phyloP scores from a whole-genome alignment of 306 rosid genomes.

The Corylus heterophylla region DNA sequence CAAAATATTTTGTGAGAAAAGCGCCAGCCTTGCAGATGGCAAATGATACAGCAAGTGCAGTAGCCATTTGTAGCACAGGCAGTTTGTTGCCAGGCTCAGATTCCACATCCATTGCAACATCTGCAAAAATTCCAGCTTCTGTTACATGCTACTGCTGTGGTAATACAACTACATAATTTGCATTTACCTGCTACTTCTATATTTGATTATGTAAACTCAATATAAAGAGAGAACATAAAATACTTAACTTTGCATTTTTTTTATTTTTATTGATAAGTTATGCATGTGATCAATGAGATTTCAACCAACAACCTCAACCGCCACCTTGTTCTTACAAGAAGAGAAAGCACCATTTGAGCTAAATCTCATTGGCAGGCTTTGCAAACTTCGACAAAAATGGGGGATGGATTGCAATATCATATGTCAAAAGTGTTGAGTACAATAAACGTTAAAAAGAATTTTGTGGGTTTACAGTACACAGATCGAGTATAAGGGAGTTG shows the following conservation, averaged over 20 bases:
- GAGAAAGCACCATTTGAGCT: not conserved
- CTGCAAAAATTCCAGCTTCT: slow-evolving; percentile 26
- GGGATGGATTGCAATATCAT: not conserved
- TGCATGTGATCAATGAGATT: not conserved
- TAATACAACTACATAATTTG: not conserved
- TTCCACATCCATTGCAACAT: slow-evolving; percentile 18
- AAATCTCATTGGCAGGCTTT: not conserved
- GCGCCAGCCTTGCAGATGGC: slow-evolving; percentile 51
- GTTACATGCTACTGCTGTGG: slow-evolving; percentile 9
- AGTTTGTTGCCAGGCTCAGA: slow-evolving; percentile 30
- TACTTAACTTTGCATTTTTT: not conserved
- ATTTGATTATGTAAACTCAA: not conserved
- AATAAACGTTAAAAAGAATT: not conserved
- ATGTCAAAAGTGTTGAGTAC: not conserved
- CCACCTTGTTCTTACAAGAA: not conserved
- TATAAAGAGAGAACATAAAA: not conserved
- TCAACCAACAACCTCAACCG: not conserved
- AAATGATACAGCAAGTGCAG: slow-evolving; percentile 43
- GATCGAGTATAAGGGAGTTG: not conserved
- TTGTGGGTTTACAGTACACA: not conserved
- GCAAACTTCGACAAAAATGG: not conserved
- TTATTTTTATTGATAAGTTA: not conserved
- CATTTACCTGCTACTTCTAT: slow-evolving; percentile 2
- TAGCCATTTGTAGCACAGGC: slow-evolving; percentile 43
- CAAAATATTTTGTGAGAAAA: slow-evolving; percentile 36